Evolutionary conservation across 306 rosid species (phyloP).

Genomic region (Lupinus albus): DNA sequence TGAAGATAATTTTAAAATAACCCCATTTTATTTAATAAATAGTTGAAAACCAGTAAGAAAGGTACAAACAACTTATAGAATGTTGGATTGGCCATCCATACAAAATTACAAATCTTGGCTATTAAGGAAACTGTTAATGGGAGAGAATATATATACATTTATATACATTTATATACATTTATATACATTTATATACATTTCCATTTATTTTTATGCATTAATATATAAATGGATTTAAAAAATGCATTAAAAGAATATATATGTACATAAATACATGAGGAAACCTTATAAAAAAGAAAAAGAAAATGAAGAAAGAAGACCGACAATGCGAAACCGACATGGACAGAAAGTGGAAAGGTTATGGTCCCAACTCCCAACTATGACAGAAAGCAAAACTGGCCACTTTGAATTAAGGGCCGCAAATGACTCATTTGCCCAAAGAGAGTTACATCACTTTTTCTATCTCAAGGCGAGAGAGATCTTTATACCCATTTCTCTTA

Average conservation of each 20-base stretch:
- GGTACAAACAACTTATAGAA: not conserved
- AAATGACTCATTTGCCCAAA: conserved; percentile 12
- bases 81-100: conserved; percentile 14
- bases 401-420: not conserved
- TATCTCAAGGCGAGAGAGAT: no score
- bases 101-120: conserved; percentile 6
- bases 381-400: conserved; percentile 3
- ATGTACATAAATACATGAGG: no score
- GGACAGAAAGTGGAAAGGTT: conserved; percentile 15
- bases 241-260: not conserved
- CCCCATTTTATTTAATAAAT: no score
- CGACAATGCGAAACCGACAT: conserved; percentile 26
- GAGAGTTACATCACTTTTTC: not conserved
- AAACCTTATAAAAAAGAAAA: not conserved
- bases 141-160: no score
- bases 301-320: no score
- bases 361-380: conserved; percentile 26
- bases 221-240: no score
- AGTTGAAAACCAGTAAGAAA: not conserved
- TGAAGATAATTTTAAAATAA: no score
- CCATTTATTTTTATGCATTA: no score
- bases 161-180: no score
- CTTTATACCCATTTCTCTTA: no score
- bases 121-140: not conserved
- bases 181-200: no score